A percentile compares a stretch with the other conserved stretches of the same genome.
Conservation (phyloP, 2,329 filamentous ascomycete species). For the Clonostachys chloroleuca region DNA sequence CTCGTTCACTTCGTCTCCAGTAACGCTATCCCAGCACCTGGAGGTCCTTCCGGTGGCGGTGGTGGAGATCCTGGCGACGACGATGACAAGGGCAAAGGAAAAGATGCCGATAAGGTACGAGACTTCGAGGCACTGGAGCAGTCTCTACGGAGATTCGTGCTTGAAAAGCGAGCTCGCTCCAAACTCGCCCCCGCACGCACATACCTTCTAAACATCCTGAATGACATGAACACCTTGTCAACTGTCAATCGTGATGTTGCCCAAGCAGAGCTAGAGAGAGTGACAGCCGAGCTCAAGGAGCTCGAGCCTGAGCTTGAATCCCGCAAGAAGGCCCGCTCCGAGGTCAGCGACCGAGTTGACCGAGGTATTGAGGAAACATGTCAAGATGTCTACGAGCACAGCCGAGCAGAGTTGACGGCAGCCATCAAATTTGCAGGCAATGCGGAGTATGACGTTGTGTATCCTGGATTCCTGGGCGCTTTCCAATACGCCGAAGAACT, state of each 20-base stretch:
- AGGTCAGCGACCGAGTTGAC: constrained; percentile 79
- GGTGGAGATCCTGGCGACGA: constrained; percentile 53
- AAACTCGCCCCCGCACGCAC: constrained; percentile 95
- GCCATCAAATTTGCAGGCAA: constrained; percentile 76
- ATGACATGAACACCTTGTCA: constrained; percentile 79
- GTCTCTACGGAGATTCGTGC: constrained; percentile 84
- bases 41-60: constrained; percentile 50
- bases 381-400: constrained; percentile 80
- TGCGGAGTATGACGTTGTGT: constrained; percentile 74
- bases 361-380: constrained; percentile 80
- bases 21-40: constrained; percentile 78
- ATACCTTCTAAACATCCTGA: constrained; percentile 88
- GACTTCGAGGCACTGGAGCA: constrained; percentile 90
- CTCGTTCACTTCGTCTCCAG: constrained; percentile 98
- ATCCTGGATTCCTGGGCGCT: constrained; percentile 78
- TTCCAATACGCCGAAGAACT: constrained; percentile 93
- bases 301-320: constrained; percentile 83
- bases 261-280: constrained; percentile 76
- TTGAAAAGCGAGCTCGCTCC: constrained; percentile 91
- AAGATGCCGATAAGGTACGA: constrained; percentile 80
- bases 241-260: constrained; percentile 85
- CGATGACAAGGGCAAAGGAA: constrained; percentile 69
- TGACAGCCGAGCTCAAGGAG: constrained; percentile 73
- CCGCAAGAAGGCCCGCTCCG: constrained; percentile 72
- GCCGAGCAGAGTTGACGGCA: constrained; percentile 67